These are phyloP conservation scores for Ganoderma lingzhi DNA, from an alignment of 1,284 basidiomycete genomes.

Conservation along the genomic window DNA sequence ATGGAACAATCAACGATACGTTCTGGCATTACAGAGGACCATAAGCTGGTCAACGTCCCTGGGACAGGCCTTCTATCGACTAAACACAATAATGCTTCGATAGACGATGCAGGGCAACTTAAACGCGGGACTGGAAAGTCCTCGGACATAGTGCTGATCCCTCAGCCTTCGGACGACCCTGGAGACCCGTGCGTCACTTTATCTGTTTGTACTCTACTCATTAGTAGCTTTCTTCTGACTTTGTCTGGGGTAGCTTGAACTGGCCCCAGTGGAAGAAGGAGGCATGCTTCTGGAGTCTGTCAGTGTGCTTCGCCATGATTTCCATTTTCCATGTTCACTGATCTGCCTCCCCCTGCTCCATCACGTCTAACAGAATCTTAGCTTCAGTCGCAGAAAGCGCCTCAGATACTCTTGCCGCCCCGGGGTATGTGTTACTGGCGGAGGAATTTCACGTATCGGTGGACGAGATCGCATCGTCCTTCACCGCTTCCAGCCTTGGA, in stretches of 20 bases:
- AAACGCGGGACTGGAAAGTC: slow-evolving; percentile 50
- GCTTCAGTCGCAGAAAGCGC: slow-evolving; percentile 51
- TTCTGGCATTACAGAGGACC: slow-evolving; percentile 41
- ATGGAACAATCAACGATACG: not conserved
- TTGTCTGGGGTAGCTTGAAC: slow-evolving; percentile 43
- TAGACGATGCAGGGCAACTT: slow-evolving; percentile 44
- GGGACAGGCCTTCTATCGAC: slow-evolving; percentile 53
- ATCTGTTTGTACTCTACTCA: not conserved
- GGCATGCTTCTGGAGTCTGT: slow-evolving; percentile 53
- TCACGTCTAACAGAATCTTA: slow-evolving; percentile 40
- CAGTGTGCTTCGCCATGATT: slow-evolving; percentile 10
- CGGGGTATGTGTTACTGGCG: slow-evolving; percentile 50
- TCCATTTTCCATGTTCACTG: not conserved
- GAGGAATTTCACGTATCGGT: slow-evolving; percentile 49
- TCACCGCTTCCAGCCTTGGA: slow-evolving; percentile 48
- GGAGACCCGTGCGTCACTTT: slow-evolving; percentile 47
- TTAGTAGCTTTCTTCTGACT: not conserved
- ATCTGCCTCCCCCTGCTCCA: not conserved
- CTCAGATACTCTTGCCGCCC: slow-evolving; percentile 50
- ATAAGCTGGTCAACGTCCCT: slow-evolving; percentile 46
- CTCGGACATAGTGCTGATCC: slow-evolving; percentile 51
- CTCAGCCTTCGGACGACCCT: slow-evolving; percentile 55
- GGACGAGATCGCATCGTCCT: slow-evolving; percentile 50
- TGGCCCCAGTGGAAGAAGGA: slow-evolving; percentile 58
- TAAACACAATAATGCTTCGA: slow-evolving; percentile 43